A percentile compares a stretch with the other conserved stretches of the same genome.
Conservation (phyloP, 352 stramenopile species). For the Thraustotheca clavata region DNA sequence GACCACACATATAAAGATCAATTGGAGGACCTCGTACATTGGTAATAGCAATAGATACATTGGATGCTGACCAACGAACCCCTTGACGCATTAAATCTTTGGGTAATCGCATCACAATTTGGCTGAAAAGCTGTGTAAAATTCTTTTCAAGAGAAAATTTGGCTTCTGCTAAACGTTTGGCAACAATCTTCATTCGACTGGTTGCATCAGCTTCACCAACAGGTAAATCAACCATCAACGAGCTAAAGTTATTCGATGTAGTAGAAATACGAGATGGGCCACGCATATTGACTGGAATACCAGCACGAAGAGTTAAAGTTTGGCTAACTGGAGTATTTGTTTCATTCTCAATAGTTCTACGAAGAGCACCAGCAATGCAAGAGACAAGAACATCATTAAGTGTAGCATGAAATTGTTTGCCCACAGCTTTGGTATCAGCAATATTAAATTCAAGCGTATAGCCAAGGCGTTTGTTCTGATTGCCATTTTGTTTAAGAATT, state of each 20-base stretch:
- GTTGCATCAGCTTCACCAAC: slow-evolving; percentile 39
- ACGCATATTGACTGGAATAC: slow-evolving; percentile 74
- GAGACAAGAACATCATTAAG: slow-evolving; percentile 79
- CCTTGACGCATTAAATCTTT: background rate
- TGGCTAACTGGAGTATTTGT: slow-evolving; percentile 30
- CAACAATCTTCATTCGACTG: slow-evolving; percentile 44
- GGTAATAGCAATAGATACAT: slow-evolving; percentile 24
- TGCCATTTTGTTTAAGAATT: slow-evolving; percentile 52
- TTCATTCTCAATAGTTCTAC: slow-evolving; percentile 43
- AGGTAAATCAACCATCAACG: slow-evolving; percentile 63
- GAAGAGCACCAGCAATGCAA: slow-evolving; percentile 67
- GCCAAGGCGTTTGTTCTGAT: slow-evolving; percentile 52
- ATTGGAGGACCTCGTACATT: slow-evolving; percentile 57
- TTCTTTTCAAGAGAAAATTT: slow-evolving; percentile 74
- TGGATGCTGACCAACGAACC: background rate
- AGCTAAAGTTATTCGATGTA: slow-evolving; percentile 72
- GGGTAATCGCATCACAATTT: background rate
- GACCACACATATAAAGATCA: slow-evolving; percentile 44
- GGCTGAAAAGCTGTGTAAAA: slow-evolving; percentile 32
- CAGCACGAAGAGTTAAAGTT: slow-evolving; percentile 48
- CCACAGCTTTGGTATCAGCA: slow-evolving; percentile 56
- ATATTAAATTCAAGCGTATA: slow-evolving; percentile 72
- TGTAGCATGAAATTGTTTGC: slow-evolving; percentile 52
- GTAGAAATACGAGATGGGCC: slow-evolving; percentile 30
- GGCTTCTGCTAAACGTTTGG: slow-evolving; percentile 51